A percentile compares a stretch with the other conserved stretches of the same genome.
These are phyloP conservation scores for Trichoderma sp. DNA, from an alignment of 2,329 filamentous ascomycete species.

Conservation along the genomic window DNA sequence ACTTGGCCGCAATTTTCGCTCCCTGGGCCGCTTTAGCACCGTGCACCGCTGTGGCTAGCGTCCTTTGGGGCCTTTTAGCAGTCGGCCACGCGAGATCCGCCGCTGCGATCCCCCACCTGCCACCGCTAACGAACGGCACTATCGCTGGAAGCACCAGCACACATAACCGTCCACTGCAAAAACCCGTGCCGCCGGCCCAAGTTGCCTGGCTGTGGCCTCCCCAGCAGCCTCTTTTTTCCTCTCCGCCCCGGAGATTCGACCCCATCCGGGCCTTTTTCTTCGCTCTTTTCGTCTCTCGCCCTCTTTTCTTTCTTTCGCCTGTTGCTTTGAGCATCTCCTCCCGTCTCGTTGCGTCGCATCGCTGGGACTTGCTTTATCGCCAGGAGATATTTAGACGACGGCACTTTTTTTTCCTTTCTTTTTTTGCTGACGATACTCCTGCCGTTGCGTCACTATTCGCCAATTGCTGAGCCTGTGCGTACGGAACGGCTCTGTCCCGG, in stretches of 20 bases:
- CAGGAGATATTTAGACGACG: not conserved
- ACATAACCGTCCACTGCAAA: not conserved
- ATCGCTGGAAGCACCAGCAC: not conserved
- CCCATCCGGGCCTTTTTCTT: constrained; percentile 9
- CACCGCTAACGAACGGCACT: constrained; percentile 2
- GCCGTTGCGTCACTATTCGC: constrained; percentile 21
- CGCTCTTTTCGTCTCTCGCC: not conserved
- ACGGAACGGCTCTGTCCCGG: not conserved
- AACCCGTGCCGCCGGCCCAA: constrained; percentile 7
- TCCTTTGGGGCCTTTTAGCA: not conserved
- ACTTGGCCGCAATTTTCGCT: not conserved
- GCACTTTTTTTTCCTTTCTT: not conserved
- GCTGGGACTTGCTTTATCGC: not conserved
- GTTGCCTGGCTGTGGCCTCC: not conserved
- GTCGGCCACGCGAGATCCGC: constrained; percentile 22
- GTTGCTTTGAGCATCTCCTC: not conserved
- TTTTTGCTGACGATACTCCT: not conserved
- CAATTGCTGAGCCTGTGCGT: constrained; percentile 8
- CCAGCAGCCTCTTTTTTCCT: constrained; percentile 6
- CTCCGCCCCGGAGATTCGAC: constrained; percentile 6
- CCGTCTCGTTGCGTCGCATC: not conserved
- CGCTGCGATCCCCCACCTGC: constrained; percentile 20
- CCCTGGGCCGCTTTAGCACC: not conserved
- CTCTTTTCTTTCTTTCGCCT: not conserved
- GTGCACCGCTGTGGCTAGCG: constrained; percentile 1